Evolutionary conservation across 257 asterid genomes (phyloP).

Genomic region (Eustoma russellianum): DNA sequence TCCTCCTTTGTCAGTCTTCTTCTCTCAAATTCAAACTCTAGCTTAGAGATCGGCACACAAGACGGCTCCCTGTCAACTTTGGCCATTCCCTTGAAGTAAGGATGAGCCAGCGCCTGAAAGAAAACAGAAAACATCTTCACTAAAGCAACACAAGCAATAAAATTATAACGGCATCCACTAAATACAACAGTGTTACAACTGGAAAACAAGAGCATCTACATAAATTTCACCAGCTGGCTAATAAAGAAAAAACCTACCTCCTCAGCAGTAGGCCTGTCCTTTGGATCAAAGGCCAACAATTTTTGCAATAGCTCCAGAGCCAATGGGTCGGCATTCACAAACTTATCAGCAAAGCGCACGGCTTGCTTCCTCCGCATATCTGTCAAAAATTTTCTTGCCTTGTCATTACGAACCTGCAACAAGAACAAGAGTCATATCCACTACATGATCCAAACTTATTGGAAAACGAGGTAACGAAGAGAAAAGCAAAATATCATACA

Average conservation of each 20-base stretch:
- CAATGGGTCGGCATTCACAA: constrained; percentile 51
- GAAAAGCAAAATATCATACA: constrained; percentile 21
- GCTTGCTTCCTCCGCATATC: constrained; percentile 60
- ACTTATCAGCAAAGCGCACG: constrained; percentile 50
- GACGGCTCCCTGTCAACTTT: constrained; percentile 87
- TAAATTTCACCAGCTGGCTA: constrained; percentile 6
- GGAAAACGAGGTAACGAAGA: too few relatives aligned
- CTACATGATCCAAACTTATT: too few relatives aligned
- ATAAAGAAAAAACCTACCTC: constrained; percentile 38
- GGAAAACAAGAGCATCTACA: not conserved
- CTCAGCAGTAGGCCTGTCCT: constrained; percentile 83
- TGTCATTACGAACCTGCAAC: constrained; percentile 76
- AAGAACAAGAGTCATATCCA: constrained; percentile 4
- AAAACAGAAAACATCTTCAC: constrained; percentile 2
- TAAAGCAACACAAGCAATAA: not conserved
- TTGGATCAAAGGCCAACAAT: constrained; percentile 78
- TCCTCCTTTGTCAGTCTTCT: constrained; percentile 70
- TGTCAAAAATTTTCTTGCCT: constrained; percentile 73
- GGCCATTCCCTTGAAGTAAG: constrained; percentile 76
- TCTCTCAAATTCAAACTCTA: constrained; percentile 82
- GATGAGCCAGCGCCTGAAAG: constrained; percentile 74
- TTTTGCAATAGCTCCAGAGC: constrained; percentile 58
- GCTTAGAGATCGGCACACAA: constrained; percentile 62
- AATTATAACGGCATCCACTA: not conserved
- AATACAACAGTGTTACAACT: not conserved